Evolutionary conservation across 345 rosid genomes (phyloP).

Genomic region (Brassica incana): DNA sequence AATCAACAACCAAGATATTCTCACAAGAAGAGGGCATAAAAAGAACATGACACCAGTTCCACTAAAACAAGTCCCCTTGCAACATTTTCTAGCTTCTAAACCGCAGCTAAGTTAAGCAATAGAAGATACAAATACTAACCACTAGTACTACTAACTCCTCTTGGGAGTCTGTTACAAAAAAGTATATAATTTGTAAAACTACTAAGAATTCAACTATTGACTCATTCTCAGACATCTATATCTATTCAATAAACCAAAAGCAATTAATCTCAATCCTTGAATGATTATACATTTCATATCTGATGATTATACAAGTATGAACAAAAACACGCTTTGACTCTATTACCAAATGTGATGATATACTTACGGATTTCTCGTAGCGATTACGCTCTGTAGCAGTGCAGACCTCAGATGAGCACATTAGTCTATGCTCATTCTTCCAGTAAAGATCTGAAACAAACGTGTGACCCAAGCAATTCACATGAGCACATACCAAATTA

Average conservation of each 20-base stretch:
- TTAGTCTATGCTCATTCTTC: slow-evolving; percentile 85
- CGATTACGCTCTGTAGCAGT: slow-evolving; percentile 90
- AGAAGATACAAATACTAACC: neutral
- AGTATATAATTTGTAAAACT: neutral
- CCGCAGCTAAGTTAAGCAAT: neutral
- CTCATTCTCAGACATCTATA: neutral
- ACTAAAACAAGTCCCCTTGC: slow-evolving; percentile 1
- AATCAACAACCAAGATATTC: neutral
- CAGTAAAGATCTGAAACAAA: slow-evolving; percentile 66
- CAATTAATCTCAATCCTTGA: neutral
- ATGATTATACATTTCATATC: neutral
- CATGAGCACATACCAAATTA: neutral
- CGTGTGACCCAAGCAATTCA: neutral
- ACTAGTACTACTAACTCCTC: neutral
- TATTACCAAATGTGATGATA: neutral
- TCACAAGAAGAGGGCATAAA: slow-evolving; percentile 4
- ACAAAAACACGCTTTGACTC: neutral
- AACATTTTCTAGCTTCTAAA: neutral
- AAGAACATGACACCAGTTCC: neutral
- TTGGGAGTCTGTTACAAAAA: neutral
- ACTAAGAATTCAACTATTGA: neutral
- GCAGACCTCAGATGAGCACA: slow-evolving; percentile 76
- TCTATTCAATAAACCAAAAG: neutral
- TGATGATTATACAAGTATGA: neutral
- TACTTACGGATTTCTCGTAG: slow-evolving; percentile 72